phyloP scores from a whole-genome alignment of 2,329 filamentous ascomycete genomes.

The Colletotrichum ledebouriae region DNA sequence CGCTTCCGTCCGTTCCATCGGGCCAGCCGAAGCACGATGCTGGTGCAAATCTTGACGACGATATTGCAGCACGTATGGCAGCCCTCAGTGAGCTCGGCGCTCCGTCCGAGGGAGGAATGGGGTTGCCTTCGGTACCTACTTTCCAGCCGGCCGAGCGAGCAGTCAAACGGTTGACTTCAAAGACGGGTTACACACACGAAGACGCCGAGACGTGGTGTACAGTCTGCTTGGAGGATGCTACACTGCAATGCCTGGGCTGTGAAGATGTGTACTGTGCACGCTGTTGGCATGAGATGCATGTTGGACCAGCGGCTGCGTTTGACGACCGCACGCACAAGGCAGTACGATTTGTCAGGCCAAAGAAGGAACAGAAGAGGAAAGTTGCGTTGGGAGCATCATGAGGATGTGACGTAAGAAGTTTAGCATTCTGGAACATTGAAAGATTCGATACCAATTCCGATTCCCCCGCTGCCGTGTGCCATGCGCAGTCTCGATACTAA shows the following conservation, averaged over 20 bases:
- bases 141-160: slow-evolving; percentile 60
- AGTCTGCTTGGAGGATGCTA: slow-evolving; percentile 85
- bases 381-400: slow-evolving; percentile 55
- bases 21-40: slow-evolving; percentile 52
- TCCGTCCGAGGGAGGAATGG: slow-evolving; percentile 48
- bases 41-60: slow-evolving; percentile 55
- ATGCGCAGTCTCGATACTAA: slow-evolving; percentile 16
- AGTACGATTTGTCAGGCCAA: slow-evolving; percentile 66
- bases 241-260: slow-evolving; percentile 79
- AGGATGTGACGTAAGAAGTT: slow-evolving; percentile 6
- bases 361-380: slow-evolving; percentile 50
- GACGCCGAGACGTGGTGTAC: slow-evolving; percentile 84
- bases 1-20: slow-evolving; percentile 63
- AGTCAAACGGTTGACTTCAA: slow-evolving; percentile 54
- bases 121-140: slow-evolving; percentile 64
- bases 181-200: slow-evolving; percentile 71
- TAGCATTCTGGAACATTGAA: slow-evolving; percentile 30
- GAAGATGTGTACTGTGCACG: slow-evolving; percentile 81
- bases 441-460: slow-evolving; percentile 7
- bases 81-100: slow-evolving; percentile 58
- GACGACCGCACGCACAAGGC: slow-evolving; percentile 80
- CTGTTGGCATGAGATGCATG: slow-evolving; percentile 87
- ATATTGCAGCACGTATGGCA: slow-evolving; percentile 66
- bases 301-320: slow-evolving; percentile 75
- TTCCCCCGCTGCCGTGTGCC: slow-evolving; percentile 26